Conservation (phyloP, 371 early-diverging fungal genomes). For the Vairimorpha necatrix region DNA sequence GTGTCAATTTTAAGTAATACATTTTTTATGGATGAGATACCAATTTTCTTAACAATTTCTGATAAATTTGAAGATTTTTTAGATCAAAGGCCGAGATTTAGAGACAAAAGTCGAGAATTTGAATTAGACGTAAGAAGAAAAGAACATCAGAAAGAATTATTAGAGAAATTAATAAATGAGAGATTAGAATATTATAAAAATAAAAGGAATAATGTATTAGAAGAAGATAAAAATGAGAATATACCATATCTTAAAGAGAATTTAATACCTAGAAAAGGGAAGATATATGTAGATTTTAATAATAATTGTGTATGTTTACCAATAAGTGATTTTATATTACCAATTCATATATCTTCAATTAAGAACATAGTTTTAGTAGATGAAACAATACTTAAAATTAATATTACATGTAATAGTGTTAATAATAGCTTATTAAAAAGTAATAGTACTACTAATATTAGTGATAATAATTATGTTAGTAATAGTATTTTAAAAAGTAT, state of each 20-base stretch:
- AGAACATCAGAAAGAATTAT: slow-evolving; percentile 65
- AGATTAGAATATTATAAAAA: slow-evolving; percentile 52
- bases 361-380: slow-evolving; percentile 88
- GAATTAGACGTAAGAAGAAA: slow-evolving; percentile 59
- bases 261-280: slow-evolving; percentile 45
- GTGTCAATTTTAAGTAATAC: slow-evolving; percentile 41
- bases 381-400: slow-evolving; percentile 83
- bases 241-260: slow-evolving; percentile 59
- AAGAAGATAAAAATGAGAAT: slow-evolving; percentile 29
- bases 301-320: slow-evolving; percentile 83
- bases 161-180: slow-evolving; percentile 64
- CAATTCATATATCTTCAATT: slow-evolving; percentile 91
- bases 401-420: slow-evolving; percentile 78
- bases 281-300: slow-evolving; percentile 81
- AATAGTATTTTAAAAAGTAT: slow-evolving; percentile 60
- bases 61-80: slow-evolving; percentile 37
- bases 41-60: slow-evolving; percentile 31
- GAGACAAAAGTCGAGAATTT: slow-evolving; percentile 59
- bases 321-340: slow-evolving; percentile 87
- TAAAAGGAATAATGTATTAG: slow-evolving; percentile 25
- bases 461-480: no score
- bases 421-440: slow-evolving; percentile 66
- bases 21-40: slow-evolving; percentile 33
- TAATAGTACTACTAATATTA: background rate
- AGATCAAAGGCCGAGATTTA: slow-evolving; percentile 47